Conservation (phyloP, 192 early-diverging fungal species). For the Backusella morwellensis region DNA sequence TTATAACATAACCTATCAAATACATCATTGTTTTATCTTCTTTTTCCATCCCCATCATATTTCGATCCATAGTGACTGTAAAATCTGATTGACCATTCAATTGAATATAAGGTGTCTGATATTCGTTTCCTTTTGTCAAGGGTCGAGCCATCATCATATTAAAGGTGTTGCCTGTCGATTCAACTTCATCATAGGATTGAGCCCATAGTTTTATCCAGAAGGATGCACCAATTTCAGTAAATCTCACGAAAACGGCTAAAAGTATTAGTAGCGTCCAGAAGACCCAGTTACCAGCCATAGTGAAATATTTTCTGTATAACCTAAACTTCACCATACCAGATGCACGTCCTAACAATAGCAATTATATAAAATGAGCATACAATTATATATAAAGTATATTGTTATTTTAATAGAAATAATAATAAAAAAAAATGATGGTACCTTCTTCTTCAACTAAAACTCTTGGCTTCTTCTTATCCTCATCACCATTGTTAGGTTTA, state of each 20-base stretch:
- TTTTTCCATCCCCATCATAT: neutral
- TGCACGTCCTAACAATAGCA: slow-evolving; percentile 50
- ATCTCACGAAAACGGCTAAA: slow-evolving; percentile 38
- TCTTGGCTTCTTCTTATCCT: slow-evolving; percentile 28
- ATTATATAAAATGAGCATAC: neutral
- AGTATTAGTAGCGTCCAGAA: slow-evolving; percentile 59
- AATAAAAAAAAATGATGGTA: neutral
- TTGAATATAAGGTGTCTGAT: neutral
- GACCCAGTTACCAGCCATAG: slow-evolving; percentile 52
- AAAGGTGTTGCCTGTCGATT: neutral
- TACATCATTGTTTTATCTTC: slow-evolving; percentile 39
- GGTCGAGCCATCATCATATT: neutral
- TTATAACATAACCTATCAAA: slow-evolving; percentile 56
- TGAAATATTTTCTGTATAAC: slow-evolving; percentile 79
- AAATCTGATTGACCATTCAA: neutral
- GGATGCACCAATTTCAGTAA: slow-evolving; percentile 48
- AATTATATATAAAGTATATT: neutral
- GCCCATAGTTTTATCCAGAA: slow-evolving; percentile 67
- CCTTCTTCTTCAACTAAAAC: slow-evolving; percentile 46
- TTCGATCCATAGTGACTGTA: slow-evolving; percentile 15
- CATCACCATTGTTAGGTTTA: neutral
- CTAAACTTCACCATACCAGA: slow-evolving; percentile 73
- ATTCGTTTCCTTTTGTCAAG: neutral
- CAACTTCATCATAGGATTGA: slow-evolving; percentile 9
- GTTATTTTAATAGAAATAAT: neutral